Evolutionary conservation across 2,329 filamentous ascomycete genomes (phyloP).

Genomic region (Trichoderma pleuroti): DNA sequence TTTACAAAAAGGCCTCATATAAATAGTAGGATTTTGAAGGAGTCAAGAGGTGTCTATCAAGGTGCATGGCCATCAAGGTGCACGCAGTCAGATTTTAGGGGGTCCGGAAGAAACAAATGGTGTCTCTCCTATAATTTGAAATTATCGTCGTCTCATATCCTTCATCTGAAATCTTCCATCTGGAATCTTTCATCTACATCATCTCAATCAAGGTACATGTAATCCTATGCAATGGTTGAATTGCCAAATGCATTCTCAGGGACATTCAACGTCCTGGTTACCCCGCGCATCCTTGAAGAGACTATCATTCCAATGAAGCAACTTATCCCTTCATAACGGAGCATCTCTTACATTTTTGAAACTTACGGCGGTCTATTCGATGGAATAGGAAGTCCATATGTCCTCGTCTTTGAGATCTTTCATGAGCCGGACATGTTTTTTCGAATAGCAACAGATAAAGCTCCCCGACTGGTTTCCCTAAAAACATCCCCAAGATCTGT

Average conservation of each 20-base stretch:
- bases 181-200: not conserved
- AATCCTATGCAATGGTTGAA: not conserved
- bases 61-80: conserved; percentile 10
- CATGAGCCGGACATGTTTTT: too few species aligned
- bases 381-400: not conserved
- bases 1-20: not conserved
- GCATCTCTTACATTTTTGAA: not conserved
- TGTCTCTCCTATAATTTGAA: not conserved
- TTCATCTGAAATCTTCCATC: not conserved
- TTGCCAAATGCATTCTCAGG: not conserved
- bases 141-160: not conserved
- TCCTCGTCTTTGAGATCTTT: not conserved
- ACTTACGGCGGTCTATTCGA: not conserved
- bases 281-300: not conserved
- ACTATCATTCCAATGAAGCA: not conserved
- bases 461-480: too few species aligned
- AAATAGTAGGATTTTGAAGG: not conserved
- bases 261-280: not conserved
- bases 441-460: too few species aligned
- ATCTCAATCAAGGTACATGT: not conserved
- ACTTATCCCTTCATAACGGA: not conserved
- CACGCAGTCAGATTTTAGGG: not conserved
- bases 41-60: not conserved
- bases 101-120: too few species aligned
- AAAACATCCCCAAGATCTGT: too few species aligned